Evolutionary conservation across 2,329 filamentous ascomycete species (phyloP).

Genomic region (Pezicula carpinea): DNA sequence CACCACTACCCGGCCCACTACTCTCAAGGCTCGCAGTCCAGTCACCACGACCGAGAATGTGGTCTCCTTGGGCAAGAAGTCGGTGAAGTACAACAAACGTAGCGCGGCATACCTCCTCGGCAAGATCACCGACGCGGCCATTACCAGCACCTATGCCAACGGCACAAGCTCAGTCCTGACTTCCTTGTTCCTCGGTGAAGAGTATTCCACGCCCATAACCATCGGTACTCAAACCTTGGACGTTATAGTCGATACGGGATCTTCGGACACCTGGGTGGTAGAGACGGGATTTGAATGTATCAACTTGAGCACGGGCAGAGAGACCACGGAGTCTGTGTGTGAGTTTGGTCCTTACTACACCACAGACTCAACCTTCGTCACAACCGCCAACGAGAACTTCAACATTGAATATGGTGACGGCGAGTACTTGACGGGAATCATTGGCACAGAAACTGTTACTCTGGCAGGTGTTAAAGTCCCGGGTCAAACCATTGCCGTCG

Average conservation of each 20-base stretch:
- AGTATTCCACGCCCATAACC: conserved; percentile 10
- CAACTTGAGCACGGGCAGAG: conserved; percentile 18
- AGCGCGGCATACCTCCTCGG: too few species aligned
- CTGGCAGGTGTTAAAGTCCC: conserved; percentile 40
- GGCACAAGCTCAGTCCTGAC: not conserved
- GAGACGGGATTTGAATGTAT: conserved; percentile 30
- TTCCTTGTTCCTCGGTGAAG: not conserved
- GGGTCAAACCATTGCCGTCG: conserved; percentile 41
- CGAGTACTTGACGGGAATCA: conserved; percentile 33
- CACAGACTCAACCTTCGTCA: conserved; percentile 28
- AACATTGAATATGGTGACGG: conserved; percentile 39
- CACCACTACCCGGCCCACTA: too few species aligned
- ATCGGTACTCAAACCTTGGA: conserved; percentile 31
- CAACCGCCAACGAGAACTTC: conserved; percentile 35
- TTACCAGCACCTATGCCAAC: too few species aligned
- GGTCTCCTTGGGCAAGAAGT: too few species aligned
- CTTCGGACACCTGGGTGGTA: conserved; percentile 41
- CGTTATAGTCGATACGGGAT: conserved; percentile 41
- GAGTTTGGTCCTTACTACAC: conserved; percentile 11
- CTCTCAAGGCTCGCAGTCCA: too few species aligned
- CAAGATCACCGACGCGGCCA: too few species aligned
- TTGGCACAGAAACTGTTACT: conserved; percentile 36
- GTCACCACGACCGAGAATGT: too few species aligned
- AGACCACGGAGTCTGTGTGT: conserved; percentile 3
- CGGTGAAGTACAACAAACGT: too few species aligned